These are phyloP conservation scores for Botrytis sinoallii DNA, from an alignment of 2,329 filamentous ascomycete species.

Conservation along the genomic window DNA sequence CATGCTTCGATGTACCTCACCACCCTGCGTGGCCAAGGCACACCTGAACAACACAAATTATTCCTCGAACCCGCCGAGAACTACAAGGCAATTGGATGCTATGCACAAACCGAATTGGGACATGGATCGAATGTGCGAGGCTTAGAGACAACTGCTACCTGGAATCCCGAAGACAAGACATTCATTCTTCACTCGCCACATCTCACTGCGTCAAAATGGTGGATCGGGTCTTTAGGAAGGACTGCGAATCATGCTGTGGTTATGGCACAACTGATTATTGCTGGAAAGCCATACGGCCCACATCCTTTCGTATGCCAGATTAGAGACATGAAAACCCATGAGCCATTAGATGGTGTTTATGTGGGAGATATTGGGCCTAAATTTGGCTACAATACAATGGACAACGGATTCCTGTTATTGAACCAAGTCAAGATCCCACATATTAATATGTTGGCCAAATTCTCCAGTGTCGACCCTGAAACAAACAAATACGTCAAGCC, in stretches of 20 bases:
- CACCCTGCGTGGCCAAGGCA: slow-evolving; percentile 69
- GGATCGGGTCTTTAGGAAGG: slow-evolving; percentile 75
- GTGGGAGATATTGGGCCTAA: slow-evolving; percentile 81
- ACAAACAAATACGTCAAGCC: slow-evolving; percentile 67
- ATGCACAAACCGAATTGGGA: slow-evolving; percentile 77
- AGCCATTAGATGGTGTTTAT: slow-evolving; percentile 65
- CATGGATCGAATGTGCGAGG: slow-evolving; percentile 76
- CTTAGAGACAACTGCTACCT: slow-evolving; percentile 48
- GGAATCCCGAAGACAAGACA: slow-evolving; percentile 70
- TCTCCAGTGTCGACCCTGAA: slow-evolving; percentile 64
- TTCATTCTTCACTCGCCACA: slow-evolving; percentile 72
- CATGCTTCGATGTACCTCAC: slow-evolving; percentile 37
- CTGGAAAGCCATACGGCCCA: slow-evolving; percentile 66
- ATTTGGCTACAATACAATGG: slow-evolving; percentile 77
- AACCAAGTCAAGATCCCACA: slow-evolving; percentile 75
- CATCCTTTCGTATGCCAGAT: slow-evolving; percentile 79
- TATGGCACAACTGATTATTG: slow-evolving; percentile 71
- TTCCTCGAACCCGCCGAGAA: slow-evolving; percentile 67
- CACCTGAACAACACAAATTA: slow-evolving; percentile 67
- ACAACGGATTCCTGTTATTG: slow-evolving; percentile 76
- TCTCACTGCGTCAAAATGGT: slow-evolving; percentile 78
- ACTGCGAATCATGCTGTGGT: slow-evolving; percentile 76
- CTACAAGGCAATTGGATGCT: slow-evolving; percentile 74
- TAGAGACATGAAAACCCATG: slow-evolving; percentile 65
- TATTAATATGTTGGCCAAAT: slow-evolving; percentile 69